phyloP scores from a whole-genome alignment of 2,329 filamentous ascomycete genomes.

The Ceratocystis papillata region DNA sequence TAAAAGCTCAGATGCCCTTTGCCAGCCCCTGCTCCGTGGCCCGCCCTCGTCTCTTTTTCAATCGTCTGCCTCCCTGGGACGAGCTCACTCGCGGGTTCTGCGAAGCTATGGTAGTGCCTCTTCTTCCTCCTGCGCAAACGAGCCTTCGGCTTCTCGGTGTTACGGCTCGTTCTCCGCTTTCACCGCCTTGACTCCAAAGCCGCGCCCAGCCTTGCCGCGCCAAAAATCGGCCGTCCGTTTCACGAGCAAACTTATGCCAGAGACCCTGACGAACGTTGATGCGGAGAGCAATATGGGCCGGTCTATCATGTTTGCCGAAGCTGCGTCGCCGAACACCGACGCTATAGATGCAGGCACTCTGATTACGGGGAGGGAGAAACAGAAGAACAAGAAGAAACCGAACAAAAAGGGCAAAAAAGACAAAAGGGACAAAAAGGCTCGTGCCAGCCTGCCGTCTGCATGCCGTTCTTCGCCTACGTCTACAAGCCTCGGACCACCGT shows the following conservation, averaged over 20 bases:
- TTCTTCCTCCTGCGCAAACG: constrained; percentile 4
- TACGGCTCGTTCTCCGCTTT: constrained; percentile 17
- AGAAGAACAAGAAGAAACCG: background rate
- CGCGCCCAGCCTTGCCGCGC: constrained; percentile 41
- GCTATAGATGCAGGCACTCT: background rate
- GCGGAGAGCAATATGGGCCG: constrained; percentile 49
- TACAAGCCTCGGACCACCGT: too few species aligned
- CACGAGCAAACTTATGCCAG: constrained; percentile 61
- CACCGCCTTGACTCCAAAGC: background rate
- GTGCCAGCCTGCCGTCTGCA: background rate
- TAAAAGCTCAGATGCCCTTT: background rate
- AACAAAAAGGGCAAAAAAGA: background rate
- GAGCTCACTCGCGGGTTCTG: too few species aligned
- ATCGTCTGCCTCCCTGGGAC: too few species aligned
- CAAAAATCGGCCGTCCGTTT: constrained; percentile 51
- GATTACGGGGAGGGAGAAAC: background rate
- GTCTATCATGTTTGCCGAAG: constrained; percentile 63
- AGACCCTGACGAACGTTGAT: constrained; percentile 54
- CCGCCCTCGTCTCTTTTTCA: background rate
- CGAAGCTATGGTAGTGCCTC: too few species aligned
- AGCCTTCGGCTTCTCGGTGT: constrained; percentile 23
- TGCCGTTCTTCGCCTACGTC: background rate
- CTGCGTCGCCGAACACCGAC: constrained; percentile 26
- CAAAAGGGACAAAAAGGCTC: background rate
- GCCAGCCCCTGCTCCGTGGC: constrained; percentile 7